These are phyloP conservation scores for Hypholoma fasciculare DNA, from an alignment of 768 basidiomycete genomes.

Conservation along the genomic window DNA sequence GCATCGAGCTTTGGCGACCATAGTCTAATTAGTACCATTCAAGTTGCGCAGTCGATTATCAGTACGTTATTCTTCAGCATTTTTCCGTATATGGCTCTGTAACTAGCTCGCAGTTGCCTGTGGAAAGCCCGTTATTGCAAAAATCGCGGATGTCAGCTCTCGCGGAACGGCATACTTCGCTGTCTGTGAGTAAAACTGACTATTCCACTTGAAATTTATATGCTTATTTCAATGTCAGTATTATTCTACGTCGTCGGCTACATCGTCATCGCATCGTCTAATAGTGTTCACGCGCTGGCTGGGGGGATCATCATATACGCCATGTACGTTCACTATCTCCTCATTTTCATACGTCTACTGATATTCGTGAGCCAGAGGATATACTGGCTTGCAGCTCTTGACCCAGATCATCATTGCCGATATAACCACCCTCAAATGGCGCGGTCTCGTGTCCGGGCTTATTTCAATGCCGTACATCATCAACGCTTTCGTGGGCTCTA, in stretches of 20 bases:
- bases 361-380: conserved; percentile 41
- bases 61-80: conserved; percentile 30
- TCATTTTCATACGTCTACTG: conserved; percentile 8
- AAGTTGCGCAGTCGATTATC: conserved; percentile 54
- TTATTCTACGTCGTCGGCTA: conserved; percentile 64
- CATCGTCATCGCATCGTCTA: conserved; percentile 52
- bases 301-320: conserved; percentile 61
- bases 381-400: conserved; percentile 66
- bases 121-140: conserved; percentile 72
- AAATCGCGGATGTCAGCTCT: conserved; percentile 70
- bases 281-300: conserved; percentile 44
- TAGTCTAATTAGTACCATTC: conserved; percentile 55
- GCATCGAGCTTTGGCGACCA: conserved; percentile 53
- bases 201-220: too few species aligned
- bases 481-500: conserved; percentile 65
- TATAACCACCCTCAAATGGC: conserved; percentile 57
- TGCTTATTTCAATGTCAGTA: conserved; percentile 29
- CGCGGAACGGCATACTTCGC: conserved; percentile 63
- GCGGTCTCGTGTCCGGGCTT: conserved; percentile 46
- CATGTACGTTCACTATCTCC: conserved; percentile 34
- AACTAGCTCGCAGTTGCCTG: conserved; percentile 28
- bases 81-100: background rate
- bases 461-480: conserved; percentile 41
- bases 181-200: conserved; percentile 46
- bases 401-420: conserved; percentile 67